Base-by-base conservation (phyloP, 225 moss, liverwort and hornwort genomes). In the Pleurozium schreberi region DNA sequence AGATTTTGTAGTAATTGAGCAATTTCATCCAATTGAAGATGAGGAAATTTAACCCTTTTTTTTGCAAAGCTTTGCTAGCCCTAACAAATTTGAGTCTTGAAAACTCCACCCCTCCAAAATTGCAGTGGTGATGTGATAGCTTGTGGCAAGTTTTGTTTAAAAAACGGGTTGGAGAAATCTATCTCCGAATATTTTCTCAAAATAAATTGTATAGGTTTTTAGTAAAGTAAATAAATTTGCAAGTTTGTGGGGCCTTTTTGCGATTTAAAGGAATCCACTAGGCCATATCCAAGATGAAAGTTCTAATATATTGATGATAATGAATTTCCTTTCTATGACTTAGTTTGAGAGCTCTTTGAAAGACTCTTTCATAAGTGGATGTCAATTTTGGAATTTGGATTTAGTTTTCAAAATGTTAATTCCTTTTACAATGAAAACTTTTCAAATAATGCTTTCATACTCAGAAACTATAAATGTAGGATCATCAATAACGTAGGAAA, bases 221-320 rank as follows among this genome's bases (percentile, higher is more conserved):
- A 12, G 8, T 4, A 15, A 7, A 40, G 0, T 5, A 50, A 33
- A 18, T 6, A 75, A 76, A 34, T 8, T n/a, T 76, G 1, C 1
- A 6, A 0, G 1, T 76, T 53, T 9, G 23, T 0, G 5, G 6
- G 34, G 58, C 33, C 18, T 53, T 52, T 25, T 6, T 0, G 7
- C 4, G 2, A 10, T 1, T 5, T 1, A 9, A 1, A 2, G 8
- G 18, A 8, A 5, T 10, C 52, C 10, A 43, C 53, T 78, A 43
- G 43, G 14, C 62, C 30, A 78, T 36, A 38, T 11, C 8, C 0
- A 0, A 8, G 63, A 70, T 87, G 80, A 87, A 87, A 84, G 40
- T 28, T 17, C 11, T 43, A 2, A 71, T 42, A 28, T 33, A 33
- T 34, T 7, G 1, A 22, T 42, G 42, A 71, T 40, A n/a, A n/a